Base-by-base conservation (phyloP, 495 filamentous ascomycete species). In the Tetracladium setigerum region DNA sequence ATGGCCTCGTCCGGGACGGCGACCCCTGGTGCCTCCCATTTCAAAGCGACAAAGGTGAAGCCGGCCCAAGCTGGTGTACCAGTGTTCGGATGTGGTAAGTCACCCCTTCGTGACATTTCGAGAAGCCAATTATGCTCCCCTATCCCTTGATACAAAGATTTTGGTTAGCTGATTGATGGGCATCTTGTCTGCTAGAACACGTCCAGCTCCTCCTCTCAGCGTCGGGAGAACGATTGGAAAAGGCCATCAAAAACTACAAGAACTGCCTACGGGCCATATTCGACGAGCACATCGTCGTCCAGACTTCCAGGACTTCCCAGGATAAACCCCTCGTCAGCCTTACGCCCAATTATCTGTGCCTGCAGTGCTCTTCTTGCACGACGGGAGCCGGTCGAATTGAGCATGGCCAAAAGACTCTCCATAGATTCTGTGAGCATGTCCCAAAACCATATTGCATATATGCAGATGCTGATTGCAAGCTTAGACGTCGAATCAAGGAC, bases 401-500 rank as follows among this genome's bases (percentile, higher is more conserved):
- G 45, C 83, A 87, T 60, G 73, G 74, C 1, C 67, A 64, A 15
- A 69, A 71, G 40, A 82, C 77, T 50, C 53, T 62, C 34, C 84
- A 88, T 52, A 66, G 70, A 30, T 84, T 88, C 53, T 83, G 83
- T 87, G 70, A 44, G 44, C 33, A 13, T 10, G n/a, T 13, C 30
- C 11, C 6, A 19, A 24, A 27, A 27, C 22, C 3, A 27, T 27
- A 27, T 27, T 7, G 3, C 7, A 15, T 15, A 12, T 43, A 31
- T 16, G 32, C 11, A 17, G 35, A 30, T 8, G 44, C 39, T 63
- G 34, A 61, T 54, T 54, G 34, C 40, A 7, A 7, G 22, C 45
- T 30, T 59, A 94, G 88, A 88, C 59, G 83, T 94, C 49, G 89
- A 95, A 54, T 91, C 88, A 2, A 72, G 83, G 46, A 80, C 70